These are phyloP conservation scores for Penicillium crustosum DNA, from an alignment of 2,329 filamentous ascomycete genomes.

Conservation along the genomic window DNA sequence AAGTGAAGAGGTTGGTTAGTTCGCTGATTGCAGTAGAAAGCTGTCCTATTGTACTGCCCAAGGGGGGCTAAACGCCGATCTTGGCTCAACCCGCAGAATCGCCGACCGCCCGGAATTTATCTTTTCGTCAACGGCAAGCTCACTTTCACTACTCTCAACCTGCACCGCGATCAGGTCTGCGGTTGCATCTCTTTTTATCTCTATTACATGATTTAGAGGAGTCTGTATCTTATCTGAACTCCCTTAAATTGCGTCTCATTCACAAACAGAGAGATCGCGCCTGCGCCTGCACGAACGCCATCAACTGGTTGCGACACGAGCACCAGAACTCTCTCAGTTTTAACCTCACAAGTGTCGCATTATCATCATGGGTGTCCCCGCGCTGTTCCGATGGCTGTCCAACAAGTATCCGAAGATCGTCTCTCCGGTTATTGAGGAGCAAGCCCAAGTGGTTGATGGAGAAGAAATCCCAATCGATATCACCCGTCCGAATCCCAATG, in stretches of 20 bases:
- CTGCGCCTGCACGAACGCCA: slow-evolving; percentile 3
- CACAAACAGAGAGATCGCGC: slow-evolving; percentile 2
- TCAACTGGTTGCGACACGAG: slow-evolving; percentile 16
- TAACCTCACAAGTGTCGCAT: slow-evolving; percentile 15
- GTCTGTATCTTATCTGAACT: neutral
- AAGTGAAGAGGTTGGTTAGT: slow-evolving; percentile 5
- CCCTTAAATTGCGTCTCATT: neutral
- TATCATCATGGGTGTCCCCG: slow-evolving; percentile 80
- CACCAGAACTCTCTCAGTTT: slow-evolving; percentile 7
- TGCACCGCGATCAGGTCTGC: slow-evolving; percentile 19
- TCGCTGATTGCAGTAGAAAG: slow-evolving; percentile 19
- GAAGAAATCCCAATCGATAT: slow-evolving; percentile 80
- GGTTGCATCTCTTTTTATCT: slow-evolving; percentile 11
- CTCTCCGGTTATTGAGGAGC: slow-evolving; percentile 83
- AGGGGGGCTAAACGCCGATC: slow-evolving; percentile 20
- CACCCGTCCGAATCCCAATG: slow-evolving; percentile 86
- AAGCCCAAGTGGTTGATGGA: slow-evolving; percentile 78
- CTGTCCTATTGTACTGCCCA: slow-evolving; percentile 24
- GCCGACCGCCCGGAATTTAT: slow-evolving; percentile 25
- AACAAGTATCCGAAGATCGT: slow-evolving; percentile 98
- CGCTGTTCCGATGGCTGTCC: slow-evolving; percentile 93
- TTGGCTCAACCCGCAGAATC: slow-evolving; percentile 17
- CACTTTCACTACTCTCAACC: slow-evolving; percentile 6
- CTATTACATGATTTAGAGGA: neutral
- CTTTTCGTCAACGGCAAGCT: slow-evolving; percentile 23